Conservation (phyloP, 805 yeast genomes). For the Kodamaea laetipori region DNA sequence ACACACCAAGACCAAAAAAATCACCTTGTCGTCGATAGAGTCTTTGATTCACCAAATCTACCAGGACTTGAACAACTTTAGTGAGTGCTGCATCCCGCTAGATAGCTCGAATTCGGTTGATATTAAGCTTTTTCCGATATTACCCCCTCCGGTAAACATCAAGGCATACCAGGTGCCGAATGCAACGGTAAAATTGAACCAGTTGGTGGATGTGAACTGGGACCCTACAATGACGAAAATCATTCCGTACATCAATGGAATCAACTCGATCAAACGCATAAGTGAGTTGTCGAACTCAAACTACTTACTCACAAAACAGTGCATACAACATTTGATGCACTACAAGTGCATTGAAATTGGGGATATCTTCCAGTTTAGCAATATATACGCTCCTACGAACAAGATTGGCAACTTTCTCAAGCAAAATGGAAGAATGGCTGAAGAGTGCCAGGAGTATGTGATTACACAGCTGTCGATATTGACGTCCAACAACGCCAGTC, state of each 20-base stretch:
- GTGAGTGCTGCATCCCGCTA: constrained; percentile 93
- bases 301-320: constrained; percentile 72
- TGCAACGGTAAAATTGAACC: constrained; percentile 73
- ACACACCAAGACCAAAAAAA: constrained; percentile 34
- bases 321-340: constrained; percentile 88
- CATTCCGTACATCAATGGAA: constrained; percentile 82
- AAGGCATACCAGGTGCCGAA: constrained; percentile 88
- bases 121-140: constrained; percentile 89
- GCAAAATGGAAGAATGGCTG: constrained; percentile 57
- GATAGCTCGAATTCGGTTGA: constrained; percentile 89
- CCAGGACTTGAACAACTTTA: constrained; percentile 91
- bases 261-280: constrained; percentile 77
- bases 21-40: constrained; percentile 52
- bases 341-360: constrained; percentile 81
- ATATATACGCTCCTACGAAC: constrained; percentile 87
- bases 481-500: constrained; percentile 15
- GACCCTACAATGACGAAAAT: constrained; percentile 95
- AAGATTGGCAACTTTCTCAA: constrained; percentile 67
- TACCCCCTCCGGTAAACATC: constrained; percentile 75
- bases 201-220: constrained; percentile 88
- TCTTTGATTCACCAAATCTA: constrained; percentile 85
- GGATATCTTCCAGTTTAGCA: constrained; percentile 87
- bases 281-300: constrained; percentile 82
- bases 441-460: constrained; percentile 85
- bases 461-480: constrained; percentile 33